Percentiles rank a stretch among this genome's conserved stretches.
Evolutionary conservation across 2,329 filamentous ascomycete genomes (phyloP).

Genomic region (Curvularia hawaiiensis): DNA sequence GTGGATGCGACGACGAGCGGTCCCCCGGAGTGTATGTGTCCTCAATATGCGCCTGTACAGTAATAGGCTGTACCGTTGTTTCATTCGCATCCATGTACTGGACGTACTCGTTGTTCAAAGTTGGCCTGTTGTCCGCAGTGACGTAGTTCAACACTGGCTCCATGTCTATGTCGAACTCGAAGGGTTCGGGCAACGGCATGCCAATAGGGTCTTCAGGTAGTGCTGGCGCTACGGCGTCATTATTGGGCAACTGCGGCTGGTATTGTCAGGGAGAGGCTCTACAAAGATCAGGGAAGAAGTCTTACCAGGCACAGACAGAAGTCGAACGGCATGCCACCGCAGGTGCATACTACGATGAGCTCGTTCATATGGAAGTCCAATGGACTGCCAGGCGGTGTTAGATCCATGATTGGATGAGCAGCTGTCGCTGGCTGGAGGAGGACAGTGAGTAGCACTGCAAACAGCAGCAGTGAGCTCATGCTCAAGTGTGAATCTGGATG

Average conservation of each 20-base stretch:
- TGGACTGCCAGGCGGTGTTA: conserved; percentile 22
- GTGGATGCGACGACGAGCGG: conserved; percentile 17
- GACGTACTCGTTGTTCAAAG: conserved; percentile 20
- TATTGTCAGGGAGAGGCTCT: conserved; percentile 9
- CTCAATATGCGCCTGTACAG: conserved; percentile 34
- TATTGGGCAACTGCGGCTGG: conserved; percentile 23
- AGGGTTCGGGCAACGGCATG: conserved; percentile 8
- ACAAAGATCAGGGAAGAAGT: background rate
- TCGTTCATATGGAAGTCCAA: conserved; percentile 34
- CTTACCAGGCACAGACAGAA: conserved; percentile 32
- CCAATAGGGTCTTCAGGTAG: background rate
- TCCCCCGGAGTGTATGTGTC: conserved; percentile 40
- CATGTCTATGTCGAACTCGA: conserved; percentile 9
- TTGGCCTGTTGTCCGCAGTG: conserved; percentile 1
- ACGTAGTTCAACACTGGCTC: conserved; percentile 14
- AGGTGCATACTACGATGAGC: conserved; percentile 34
- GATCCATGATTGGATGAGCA: conserved; percentile 32
- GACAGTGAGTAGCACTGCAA: conserved; percentile 35
- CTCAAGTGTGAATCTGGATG: conserved; percentile 27
- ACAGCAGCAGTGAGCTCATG: conserved; percentile 38
- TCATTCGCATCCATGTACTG: conserved; percentile 29
- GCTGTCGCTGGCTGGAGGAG: conserved; percentile 35
- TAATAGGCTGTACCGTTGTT: conserved; percentile 35
- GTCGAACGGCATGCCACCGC: conserved; percentile 27
- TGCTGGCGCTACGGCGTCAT: conserved; percentile 5